Conservation (phyloP, 225 moss, liverwort and hornwort genomes). For the Lunularia cruciata region DNA sequence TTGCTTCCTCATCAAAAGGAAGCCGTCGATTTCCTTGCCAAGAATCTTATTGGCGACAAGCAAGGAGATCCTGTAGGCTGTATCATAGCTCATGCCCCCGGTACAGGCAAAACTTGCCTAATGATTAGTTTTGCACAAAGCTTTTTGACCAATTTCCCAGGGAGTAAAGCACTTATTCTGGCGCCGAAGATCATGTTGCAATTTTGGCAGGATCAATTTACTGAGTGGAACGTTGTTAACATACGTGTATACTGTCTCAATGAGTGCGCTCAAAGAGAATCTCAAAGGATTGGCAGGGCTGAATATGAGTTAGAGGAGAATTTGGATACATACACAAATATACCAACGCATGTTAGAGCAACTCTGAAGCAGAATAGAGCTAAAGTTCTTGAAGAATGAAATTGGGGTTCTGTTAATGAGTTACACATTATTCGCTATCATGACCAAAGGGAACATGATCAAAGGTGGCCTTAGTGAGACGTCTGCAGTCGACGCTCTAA, state of each 20-base stretch:
- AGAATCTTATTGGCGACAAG: constrained; percentile 54
- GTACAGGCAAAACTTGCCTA: constrained; percentile 66
- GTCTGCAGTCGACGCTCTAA: constrained; percentile 8
- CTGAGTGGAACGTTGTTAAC: constrained; percentile 69
- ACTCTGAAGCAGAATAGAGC: constrained; percentile 23
- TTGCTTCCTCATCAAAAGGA: constrained; percentile 67
- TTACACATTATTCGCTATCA: constrained; percentile 46
- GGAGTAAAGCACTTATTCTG: constrained; percentile 53
- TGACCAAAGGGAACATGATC: no score
- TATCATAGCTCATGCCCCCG: constrained; percentile 72
- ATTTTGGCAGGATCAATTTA: constrained; percentile 68
- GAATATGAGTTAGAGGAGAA: constrained; percentile 7
- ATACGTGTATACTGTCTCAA: constrained; percentile 46
- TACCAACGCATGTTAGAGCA: neutral
- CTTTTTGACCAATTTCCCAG: constrained; percentile 53
- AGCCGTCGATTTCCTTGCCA: constrained; percentile 56
- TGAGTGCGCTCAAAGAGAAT: constrained; percentile 23
- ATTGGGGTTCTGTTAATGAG: constrained; percentile 73
- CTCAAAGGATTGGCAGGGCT: neutral
- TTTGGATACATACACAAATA: constrained; percentile 3
- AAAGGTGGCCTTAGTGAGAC: constrained; percentile 39
- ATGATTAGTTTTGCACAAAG: constrained; percentile 66
- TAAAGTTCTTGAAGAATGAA: constrained; percentile 41
- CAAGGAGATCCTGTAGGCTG: constrained; percentile 54
- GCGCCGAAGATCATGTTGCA: constrained; percentile 74